Evolutionary conservation across 768 basidiomycete genomes (phyloP).

Genomic region (Mycena pura): DNA sequence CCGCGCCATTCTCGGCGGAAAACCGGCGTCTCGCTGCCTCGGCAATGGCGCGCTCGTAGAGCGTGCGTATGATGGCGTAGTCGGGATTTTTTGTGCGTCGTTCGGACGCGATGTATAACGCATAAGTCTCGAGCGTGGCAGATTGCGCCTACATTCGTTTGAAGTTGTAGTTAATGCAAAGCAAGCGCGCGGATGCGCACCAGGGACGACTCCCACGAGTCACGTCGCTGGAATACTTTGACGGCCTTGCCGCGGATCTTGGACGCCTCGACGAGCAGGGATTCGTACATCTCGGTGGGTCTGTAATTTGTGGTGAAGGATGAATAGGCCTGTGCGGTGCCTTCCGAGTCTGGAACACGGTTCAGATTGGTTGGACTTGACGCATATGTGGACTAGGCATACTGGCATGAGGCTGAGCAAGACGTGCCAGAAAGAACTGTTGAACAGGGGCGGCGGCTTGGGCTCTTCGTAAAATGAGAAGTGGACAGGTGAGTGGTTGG

Average conservation of each 20-base stretch:
- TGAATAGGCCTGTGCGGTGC: slow-evolving; percentile 87
- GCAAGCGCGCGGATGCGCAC: slow-evolving; percentile 44
- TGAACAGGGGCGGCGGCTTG: slow-evolving; percentile 60
- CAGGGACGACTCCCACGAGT: slow-evolving; percentile 64
- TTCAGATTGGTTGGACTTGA: not conserved
- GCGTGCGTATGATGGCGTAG: slow-evolving; percentile 55
- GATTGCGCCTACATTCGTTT: slow-evolving; percentile 42
- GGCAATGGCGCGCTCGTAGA: slow-evolving; percentile 79
- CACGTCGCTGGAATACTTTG: slow-evolving; percentile 68
- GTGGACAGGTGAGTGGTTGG: not conserved
- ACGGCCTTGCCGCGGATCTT: slow-evolving; percentile 67
- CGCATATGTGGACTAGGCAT: slow-evolving; percentile 27
- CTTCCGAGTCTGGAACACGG: slow-evolving; percentile 68
- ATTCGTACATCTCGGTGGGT: slow-evolving; percentile 79
- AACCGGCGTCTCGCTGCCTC: slow-evolving; percentile 71
- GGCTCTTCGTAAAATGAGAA: slow-evolving; percentile 39
- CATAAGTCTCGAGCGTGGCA: slow-evolving; percentile 64
- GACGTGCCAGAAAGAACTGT: slow-evolving; percentile 64
- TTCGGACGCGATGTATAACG: slow-evolving; percentile 68
- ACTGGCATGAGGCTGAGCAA: slow-evolving; percentile 83
- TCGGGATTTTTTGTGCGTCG: slow-evolving; percentile 66
- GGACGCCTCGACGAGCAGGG: slow-evolving; percentile 76
- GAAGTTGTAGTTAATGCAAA: not conserved
- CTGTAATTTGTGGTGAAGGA: slow-evolving; percentile 85
- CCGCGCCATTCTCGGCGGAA: slow-evolving; percentile 58